These are phyloP conservation scores for Yamadazyma sp. DNA, from an alignment of 1,139 yeast species.

Conservation along the genomic window DNA sequence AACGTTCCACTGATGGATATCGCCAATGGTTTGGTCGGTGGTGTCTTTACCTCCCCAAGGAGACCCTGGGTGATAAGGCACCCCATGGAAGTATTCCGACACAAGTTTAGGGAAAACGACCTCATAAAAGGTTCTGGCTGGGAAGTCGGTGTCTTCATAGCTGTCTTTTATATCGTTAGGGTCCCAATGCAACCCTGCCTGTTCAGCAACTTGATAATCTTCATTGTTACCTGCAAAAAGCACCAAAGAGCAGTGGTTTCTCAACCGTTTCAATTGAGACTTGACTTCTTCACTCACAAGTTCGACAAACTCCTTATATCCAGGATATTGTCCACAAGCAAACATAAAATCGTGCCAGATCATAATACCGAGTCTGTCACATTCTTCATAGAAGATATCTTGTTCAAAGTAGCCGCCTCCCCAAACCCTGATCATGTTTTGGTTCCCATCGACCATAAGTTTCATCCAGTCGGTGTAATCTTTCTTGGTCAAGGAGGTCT, in stretches of 20 bases:
- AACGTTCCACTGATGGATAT: constrained; percentile 50
- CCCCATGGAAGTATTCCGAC: constrained; percentile 19
- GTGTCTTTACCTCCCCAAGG: constrained; percentile 41
- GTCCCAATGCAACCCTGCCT: constrained; percentile 29
- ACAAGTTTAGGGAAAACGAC: constrained; percentile 31
- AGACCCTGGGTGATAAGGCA: constrained; percentile 43
- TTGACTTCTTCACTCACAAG: constrained; percentile 32
- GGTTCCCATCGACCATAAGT: constrained; percentile 35
- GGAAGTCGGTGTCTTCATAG: constrained; percentile 34
- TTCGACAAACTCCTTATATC: constrained; percentile 25
- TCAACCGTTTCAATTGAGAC: constrained; percentile 35
- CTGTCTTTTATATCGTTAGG: constrained; percentile 23
- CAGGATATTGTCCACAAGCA: constrained; percentile 53
- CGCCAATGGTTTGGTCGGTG: constrained; percentile 38
- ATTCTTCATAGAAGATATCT: constrained; percentile 39
- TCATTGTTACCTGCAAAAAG: constrained; percentile 47
- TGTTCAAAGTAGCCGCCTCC: constrained; percentile 50
- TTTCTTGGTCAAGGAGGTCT: constrained; percentile 25
- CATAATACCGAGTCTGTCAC: constrained; percentile 43
- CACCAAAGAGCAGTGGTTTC: constrained; percentile 35
- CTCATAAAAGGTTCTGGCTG: constrained; percentile 43
- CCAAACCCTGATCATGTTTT: constrained; percentile 49
- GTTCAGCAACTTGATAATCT: constrained; percentile 47
- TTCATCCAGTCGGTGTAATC: constrained; percentile 37
- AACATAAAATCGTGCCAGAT: constrained; percentile 57